These are phyloP conservation scores for Phialocephala subalpina DNA, from an alignment of 2,329 filamentous ascomycete species.

Conservation along the genomic window DNA sequence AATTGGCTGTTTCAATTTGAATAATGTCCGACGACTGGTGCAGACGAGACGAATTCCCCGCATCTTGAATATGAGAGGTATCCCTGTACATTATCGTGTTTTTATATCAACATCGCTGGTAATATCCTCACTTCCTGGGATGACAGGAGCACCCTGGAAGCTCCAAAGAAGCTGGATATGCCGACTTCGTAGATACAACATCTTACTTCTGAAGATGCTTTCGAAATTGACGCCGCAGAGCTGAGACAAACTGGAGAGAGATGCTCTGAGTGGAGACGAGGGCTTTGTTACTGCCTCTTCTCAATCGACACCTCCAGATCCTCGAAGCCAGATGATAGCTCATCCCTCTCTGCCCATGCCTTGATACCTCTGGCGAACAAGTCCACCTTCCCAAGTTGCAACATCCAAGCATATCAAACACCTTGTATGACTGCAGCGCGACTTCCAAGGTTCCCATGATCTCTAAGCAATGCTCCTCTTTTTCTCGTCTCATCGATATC, in stretches of 20 bases:
- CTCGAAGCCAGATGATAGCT: background rate
- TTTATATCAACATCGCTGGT: background rate
- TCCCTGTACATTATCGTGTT: background rate
- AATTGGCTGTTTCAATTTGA: background rate
- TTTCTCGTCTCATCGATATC: background rate
- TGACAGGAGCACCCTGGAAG: background rate
- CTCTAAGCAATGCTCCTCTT: background rate
- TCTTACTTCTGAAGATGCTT: background rate
- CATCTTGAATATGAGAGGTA: background rate
- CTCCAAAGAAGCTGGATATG: background rate
- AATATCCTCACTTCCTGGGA: background rate
- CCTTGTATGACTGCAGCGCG: background rate
- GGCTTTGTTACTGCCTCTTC: background rate
- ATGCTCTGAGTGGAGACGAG: background rate
- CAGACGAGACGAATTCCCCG: background rate
- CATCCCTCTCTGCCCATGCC: background rate
- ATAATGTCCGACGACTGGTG: background rate
- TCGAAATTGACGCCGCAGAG: background rate
- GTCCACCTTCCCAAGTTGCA: background rate
- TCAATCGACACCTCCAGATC: background rate
- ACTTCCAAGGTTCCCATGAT: background rate
- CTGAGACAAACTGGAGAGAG: background rate
- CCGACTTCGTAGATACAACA: background rate
- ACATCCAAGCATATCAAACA: background rate
- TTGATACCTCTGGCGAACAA: background rate